Percentiles rank a stretch among this genome's conserved stretches.
These are phyloP conservation scores for Dendrocalamus sinicus DNA, from an alignment of 176 grass and related monocot species.

Conservation along the genomic window DNA sequence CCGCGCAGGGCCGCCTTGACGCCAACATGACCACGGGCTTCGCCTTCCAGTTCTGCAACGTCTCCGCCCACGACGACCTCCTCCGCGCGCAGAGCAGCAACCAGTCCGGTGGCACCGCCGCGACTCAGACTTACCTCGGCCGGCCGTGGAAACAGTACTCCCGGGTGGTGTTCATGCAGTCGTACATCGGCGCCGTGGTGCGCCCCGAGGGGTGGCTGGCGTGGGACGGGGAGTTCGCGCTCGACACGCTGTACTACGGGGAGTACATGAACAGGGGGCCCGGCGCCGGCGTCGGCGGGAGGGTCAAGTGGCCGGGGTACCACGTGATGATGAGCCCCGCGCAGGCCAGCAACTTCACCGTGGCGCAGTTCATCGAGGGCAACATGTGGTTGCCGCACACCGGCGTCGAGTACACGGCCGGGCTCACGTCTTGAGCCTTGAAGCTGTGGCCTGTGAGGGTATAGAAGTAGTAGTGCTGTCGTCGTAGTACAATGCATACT, in stretches of 20 bases:
- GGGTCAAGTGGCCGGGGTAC: constrained; percentile 69
- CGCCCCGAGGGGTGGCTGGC: constrained; percentile 67
- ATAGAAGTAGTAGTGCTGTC: not conserved
- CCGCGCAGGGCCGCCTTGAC: constrained; percentile 67
- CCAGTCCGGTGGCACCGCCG: not conserved
- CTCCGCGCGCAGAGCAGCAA: not conserved
- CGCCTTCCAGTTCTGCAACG: constrained; percentile 78
- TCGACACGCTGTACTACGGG: constrained; percentile 64
- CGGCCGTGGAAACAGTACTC: constrained; percentile 75
- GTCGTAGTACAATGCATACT: not conserved
- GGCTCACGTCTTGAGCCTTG: constrained; percentile 38
- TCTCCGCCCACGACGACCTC: constrained; percentile 60
- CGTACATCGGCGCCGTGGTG: constrained; percentile 47
- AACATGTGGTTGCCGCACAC: constrained; percentile 77
- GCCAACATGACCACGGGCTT: constrained; percentile 73
- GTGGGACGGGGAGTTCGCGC: constrained; percentile 59
- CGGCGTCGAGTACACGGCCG: constrained; percentile 60
- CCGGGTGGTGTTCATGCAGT: constrained; percentile 70
- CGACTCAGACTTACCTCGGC: constrained; percentile 55
- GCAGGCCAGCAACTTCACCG: constrained; percentile 70
- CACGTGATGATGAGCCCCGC: constrained; percentile 45
- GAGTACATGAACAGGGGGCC: constrained; percentile 73
- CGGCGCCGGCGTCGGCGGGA: constrained; percentile 16
- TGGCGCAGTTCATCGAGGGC: constrained; percentile 67
- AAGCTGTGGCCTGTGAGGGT: too few species aligned